phyloP scores from a whole-genome alignment of 768 basidiomycete genomes.

The Hericium rajendrae region DNA sequence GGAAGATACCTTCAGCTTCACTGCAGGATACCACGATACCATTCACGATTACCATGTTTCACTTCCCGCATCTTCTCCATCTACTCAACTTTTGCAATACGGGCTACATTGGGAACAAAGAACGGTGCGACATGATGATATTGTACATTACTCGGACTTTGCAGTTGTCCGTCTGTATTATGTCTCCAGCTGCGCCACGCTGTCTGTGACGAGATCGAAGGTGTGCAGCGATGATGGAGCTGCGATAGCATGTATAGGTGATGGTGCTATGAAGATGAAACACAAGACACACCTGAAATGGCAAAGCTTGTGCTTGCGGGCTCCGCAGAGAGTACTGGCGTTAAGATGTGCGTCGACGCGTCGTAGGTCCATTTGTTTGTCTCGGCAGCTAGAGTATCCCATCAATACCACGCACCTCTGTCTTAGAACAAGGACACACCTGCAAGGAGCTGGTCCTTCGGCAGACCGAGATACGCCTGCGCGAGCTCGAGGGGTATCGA shows the following conservation, averaged over 20 bases:
- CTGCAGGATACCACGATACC: not conserved
- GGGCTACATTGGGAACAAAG: not conserved
- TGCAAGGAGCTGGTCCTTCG: conserved; percentile 22
- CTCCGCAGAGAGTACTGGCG: conserved; percentile 21
- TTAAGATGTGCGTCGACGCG: conserved; percentile 32
- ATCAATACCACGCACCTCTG: conserved; percentile 2
- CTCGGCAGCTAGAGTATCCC: conserved; percentile 27
- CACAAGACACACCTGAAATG: not conserved
- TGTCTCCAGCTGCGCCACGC: conserved; percentile 29
- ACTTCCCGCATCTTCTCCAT: not conserved
- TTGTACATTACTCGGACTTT: not conserved
- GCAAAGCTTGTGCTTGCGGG: not conserved
- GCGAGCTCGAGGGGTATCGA: conserved; percentile 47
- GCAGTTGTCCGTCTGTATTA: not conserved
- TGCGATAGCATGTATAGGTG: conserved; percentile 8
- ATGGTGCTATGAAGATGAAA: not conserved
- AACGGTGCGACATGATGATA: not conserved
- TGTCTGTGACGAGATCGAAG: conserved; percentile 43
- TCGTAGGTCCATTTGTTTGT: conserved; percentile 45
- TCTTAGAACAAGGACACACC: conserved; percentile 17
- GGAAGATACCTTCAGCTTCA: not conserved
- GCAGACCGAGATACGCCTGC: conserved; percentile 46
- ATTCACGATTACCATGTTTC: not conserved
- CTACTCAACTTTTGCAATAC: too few relatives aligned
- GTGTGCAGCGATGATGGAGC: conserved; percentile 37